Conservation (phyloP, 352 stramenopile genomes). For the Phytophthora tentaculata region DNA sequence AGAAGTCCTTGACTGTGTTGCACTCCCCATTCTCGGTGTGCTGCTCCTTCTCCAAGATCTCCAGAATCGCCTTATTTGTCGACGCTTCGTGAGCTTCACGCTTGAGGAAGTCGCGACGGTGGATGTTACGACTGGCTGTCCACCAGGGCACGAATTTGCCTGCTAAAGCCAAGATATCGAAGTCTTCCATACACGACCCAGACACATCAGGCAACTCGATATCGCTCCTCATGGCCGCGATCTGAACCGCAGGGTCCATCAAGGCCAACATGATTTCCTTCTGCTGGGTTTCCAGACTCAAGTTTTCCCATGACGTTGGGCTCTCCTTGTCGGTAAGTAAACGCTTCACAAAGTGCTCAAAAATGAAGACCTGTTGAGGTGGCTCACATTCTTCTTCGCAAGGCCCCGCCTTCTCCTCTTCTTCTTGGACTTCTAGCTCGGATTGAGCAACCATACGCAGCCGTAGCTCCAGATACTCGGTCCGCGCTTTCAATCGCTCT, state of each 20-base stretch:
- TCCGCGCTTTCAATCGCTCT: conserved; percentile 44
- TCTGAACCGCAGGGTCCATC: conserved; percentile 60
- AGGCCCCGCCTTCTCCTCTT: conserved; percentile 30
- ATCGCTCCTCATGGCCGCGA: conserved; percentile 60
- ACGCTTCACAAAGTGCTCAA: conserved; percentile 51
- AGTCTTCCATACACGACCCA: conserved; percentile 42
- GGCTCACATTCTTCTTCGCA: conserved; percentile 21
- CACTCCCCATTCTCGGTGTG: conserved; percentile 11
- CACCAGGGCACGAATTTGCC: conserved; percentile 69
- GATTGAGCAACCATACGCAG: conserved; percentile 34
- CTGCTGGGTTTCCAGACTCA: conserved; percentile 42
- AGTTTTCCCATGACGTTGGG: conserved; percentile 48
- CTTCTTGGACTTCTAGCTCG: conserved; percentile 41
- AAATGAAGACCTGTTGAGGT: conserved; percentile 48
- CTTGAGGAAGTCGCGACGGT: conserved; percentile 59
- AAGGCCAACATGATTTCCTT: conserved; percentile 64
- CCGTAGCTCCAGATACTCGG: conserved; percentile 43
- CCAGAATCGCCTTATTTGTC: conserved; percentile 38
- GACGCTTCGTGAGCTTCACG: conserved; percentile 57
- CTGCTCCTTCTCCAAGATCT: conserved; percentile 44
- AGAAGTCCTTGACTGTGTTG: conserved; percentile 42
- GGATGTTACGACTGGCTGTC: conserved; percentile 48
- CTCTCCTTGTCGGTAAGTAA: conserved; percentile 37
- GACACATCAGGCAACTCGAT: conserved; percentile 65
- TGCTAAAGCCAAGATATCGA: conserved; percentile 55